Base-by-base conservation (phyloP, 2,329 filamentous ascomycete species). In the Rasamsonia emersonii region DNA sequence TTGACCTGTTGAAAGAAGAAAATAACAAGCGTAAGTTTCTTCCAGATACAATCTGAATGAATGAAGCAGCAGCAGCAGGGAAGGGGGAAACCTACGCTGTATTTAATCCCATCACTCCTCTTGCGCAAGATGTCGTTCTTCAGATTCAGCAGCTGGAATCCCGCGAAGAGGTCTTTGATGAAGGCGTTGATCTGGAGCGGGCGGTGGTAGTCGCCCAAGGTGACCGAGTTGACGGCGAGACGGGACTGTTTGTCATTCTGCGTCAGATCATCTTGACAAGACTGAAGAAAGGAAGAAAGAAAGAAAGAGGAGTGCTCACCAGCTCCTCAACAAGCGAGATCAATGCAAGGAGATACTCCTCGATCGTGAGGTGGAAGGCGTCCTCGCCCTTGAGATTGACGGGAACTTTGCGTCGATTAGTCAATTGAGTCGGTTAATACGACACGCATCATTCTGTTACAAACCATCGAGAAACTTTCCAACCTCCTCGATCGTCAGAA, bases 91-190 rank as follows among this genome's bases (percentile, higher is more conserved):
- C 64, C 40, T 52, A 71, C 68, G 49, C 82, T 81, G 56, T 98
- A 98, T 70, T 98, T 98, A 61, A 98, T 82, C 4, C 81, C 82
- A 62, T 98, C 91, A 35, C 85, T 86, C 40, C 86, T 74, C 64
- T 86, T 85, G 38, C 91, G 75, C 51, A 98, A 63, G 14, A 79
- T 78, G 57, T 98, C 91, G 51, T 98, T 98, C 71, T 96, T 96
- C 46, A 98, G 70, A 57, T 98, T 98, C 45, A 98, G 74, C 45
- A 96, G 76, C 71, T 96, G 91, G 64, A 98, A 98, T 10, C 89
- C 91, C 3, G 88, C 85, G 49, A 94, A 89, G 21, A 98, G 64
- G 53, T 96, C 88, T 66, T 95, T 95, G 66, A 95, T 79, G 56
- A 96, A 96, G 42, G 77, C 74, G 56, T 82, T 85, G 59, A 96